phyloP scores from a whole-genome alignment of 2,329 filamentous ascomycete genomes.

The Alternaria viburni region DNA sequence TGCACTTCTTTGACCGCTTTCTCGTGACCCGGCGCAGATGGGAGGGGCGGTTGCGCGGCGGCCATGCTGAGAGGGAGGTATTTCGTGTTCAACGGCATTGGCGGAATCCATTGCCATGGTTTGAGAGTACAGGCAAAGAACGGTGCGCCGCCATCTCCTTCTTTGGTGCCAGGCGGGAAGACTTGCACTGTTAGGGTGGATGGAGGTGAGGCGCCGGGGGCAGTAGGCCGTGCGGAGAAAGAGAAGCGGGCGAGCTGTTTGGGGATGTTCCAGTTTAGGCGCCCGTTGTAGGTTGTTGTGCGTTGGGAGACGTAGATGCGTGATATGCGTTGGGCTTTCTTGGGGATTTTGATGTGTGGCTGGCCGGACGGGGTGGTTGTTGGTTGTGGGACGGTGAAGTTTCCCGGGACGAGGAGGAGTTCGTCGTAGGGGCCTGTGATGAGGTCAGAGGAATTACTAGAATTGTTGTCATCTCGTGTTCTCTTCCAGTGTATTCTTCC shows the following conservation, averaged over 20 bases:
- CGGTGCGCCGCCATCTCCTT: slow-evolving; percentile 27
- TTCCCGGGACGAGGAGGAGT: slow-evolving; percentile 40
- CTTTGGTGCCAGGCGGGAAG: slow-evolving; percentile 29
- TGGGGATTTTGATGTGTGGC: slow-evolving; percentile 21
- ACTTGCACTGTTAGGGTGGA: slow-evolving; percentile 31
- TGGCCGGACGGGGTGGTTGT: neutral
- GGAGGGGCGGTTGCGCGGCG: slow-evolving; percentile 34
- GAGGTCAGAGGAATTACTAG: neutral
- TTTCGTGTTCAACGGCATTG: slow-evolving; percentile 29
- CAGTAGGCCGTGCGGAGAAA: slow-evolving; percentile 35
- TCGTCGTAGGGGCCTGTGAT: slow-evolving; percentile 40
- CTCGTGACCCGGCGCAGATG: slow-evolving; percentile 14
- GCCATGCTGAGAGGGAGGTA: slow-evolving; percentile 31
- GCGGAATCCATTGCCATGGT: slow-evolving; percentile 36
- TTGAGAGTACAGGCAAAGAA: slow-evolving; percentile 38
- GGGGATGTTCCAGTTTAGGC: slow-evolving; percentile 45
- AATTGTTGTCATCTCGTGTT: neutral
- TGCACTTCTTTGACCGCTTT: slow-evolving; percentile 13
- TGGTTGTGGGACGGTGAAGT: slow-evolving; percentile 32
- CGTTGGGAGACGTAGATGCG: slow-evolving; percentile 45
- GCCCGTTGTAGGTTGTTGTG: slow-evolving; percentile 42
- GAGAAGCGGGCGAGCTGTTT: slow-evolving; percentile 44
- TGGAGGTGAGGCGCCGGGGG: slow-evolving; percentile 19
- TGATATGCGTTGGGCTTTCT: slow-evolving; percentile 36
- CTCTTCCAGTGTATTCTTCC: neutral